These are phyloP conservation scores for Rosa rugosa DNA, from an alignment of 306 rosid species.

Conservation along the genomic window DNA sequence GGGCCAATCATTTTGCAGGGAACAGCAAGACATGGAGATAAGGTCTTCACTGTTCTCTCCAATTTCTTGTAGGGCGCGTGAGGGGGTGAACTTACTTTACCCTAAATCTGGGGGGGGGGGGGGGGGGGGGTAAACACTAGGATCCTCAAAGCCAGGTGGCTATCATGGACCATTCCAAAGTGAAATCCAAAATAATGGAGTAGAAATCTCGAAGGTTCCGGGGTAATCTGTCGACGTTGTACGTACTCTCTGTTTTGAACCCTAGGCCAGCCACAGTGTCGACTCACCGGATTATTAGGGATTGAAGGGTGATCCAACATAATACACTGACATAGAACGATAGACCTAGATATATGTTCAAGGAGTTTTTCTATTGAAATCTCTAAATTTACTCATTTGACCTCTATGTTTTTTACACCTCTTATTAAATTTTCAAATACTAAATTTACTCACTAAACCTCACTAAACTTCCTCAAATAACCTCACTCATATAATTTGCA, in stretches of 20 bases:
- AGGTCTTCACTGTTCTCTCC: not conserved
- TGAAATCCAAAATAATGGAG: not conserved
- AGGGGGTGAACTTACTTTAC: not conserved
- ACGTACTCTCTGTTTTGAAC: not conserved
- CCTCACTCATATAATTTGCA: too few relatives aligned
- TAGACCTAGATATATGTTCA: too few relatives aligned
- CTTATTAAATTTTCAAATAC: too few relatives aligned
- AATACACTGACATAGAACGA: too few relatives aligned
- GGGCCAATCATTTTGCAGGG: constrained; percentile 1
- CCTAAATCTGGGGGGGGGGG: not conserved
- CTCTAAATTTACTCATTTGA: too few relatives aligned
- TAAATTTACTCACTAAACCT: too few relatives aligned
- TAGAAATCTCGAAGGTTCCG: not conserved
- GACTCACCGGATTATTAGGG: not conserved
- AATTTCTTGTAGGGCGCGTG: not conserved
- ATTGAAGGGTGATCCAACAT: too few relatives aligned
- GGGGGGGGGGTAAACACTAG: not conserved
- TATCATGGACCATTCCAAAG: not conserved
- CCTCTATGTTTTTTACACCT: too few relatives aligned
- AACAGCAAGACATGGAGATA: constrained; percentile 8
- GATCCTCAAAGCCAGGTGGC: not conserved
- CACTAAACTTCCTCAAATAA: too few relatives aligned
- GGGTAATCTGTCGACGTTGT: not conserved
- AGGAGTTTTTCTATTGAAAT: too few relatives aligned
- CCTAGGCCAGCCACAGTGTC: not conserved